These are phyloP conservation scores for Stylosanthes scabra DNA, from an alignment of 331 rosid species.

Conservation along the genomic window DNA sequence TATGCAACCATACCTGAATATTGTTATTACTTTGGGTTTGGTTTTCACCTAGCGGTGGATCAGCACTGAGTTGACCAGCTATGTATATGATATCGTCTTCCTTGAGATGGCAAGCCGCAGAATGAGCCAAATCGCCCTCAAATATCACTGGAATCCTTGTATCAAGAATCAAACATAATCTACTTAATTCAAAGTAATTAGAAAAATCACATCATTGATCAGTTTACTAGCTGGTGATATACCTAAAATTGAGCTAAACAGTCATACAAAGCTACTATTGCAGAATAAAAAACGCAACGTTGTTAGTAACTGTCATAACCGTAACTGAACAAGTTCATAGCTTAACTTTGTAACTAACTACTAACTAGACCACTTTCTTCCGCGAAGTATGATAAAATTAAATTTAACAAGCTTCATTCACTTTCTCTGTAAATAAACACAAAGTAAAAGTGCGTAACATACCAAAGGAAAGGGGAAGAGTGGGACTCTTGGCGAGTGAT, in stretches of 20 bases:
- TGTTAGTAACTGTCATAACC: too few species aligned
- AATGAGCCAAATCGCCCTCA: slow-evolving; percentile 72
- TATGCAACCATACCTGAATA: slow-evolving; percentile 45
- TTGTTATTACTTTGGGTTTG: slow-evolving; percentile 26
- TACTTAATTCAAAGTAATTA: background rate
- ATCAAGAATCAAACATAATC: background rate
- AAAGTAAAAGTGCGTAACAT: background rate
- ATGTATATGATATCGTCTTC: slow-evolving; percentile 55
- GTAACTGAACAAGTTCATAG: too few species aligned
- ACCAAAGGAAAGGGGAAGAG: slow-evolving; percentile 43
- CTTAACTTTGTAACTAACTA: too few species aligned
- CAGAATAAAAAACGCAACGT: too few species aligned
- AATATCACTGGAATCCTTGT: slow-evolving; percentile 61
- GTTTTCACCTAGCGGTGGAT: slow-evolving; percentile 30
- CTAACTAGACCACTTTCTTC: too few species aligned
- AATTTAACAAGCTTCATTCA: too few species aligned
- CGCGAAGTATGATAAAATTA: background rate
- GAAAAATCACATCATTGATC: background rate
- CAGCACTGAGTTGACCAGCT: slow-evolving; percentile 56
- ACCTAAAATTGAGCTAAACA: too few species aligned
- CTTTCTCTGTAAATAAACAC: background rate
- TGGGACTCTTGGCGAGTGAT: slow-evolving; percentile 37
- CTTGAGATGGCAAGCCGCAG: slow-evolving; percentile 61
- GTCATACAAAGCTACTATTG: too few species aligned
- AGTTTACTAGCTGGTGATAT: too few species aligned